Evolutionary conservation across 139 green algal genomes (phyloP).

Genomic region (Edaphochlamys debaryana): DNA sequence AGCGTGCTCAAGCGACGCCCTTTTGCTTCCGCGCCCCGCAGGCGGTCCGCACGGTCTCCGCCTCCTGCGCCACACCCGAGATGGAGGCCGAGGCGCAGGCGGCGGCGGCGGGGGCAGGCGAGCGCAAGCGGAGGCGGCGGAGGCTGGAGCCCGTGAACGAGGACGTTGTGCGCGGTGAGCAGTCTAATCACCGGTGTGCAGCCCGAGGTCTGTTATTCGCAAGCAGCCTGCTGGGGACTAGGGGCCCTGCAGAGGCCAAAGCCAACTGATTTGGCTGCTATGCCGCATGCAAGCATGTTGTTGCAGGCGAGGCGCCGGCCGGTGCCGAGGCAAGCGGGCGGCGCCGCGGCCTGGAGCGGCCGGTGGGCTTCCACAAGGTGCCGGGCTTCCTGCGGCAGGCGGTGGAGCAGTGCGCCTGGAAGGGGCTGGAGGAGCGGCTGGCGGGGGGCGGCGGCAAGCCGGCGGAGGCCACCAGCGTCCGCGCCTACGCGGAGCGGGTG

Average conservation of each 20-base stretch:
- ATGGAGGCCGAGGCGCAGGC: not conserved
- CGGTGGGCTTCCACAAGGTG: not conserved
- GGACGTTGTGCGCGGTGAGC: slow-evolving; percentile 15
- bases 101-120: not conserved
- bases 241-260: too few species aligned
- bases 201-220: too few species aligned
- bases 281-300: too few species aligned
- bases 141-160: not conserved
- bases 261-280: too few species aligned
- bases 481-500: slow-evolving; percentile 20
- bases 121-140: not conserved
- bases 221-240: too few species aligned
- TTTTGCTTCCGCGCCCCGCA: too few species aligned
- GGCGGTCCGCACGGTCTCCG: not conserved
- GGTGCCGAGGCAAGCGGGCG: too few species aligned
- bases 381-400: not conserved
- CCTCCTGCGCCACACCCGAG: not conserved
- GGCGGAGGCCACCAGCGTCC: not conserved
- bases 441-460: too few species aligned
- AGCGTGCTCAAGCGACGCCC: too few species aligned
- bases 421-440: not conserved
- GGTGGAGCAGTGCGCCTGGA: not conserved
- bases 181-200: too few species aligned
- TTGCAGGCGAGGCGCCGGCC: not conserved
- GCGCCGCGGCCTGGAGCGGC: not conserved